Evolutionary conservation across 2,329 filamentous ascomycete genomes (phyloP).

Genomic region (Pseudogymnoascus sp.): DNA sequence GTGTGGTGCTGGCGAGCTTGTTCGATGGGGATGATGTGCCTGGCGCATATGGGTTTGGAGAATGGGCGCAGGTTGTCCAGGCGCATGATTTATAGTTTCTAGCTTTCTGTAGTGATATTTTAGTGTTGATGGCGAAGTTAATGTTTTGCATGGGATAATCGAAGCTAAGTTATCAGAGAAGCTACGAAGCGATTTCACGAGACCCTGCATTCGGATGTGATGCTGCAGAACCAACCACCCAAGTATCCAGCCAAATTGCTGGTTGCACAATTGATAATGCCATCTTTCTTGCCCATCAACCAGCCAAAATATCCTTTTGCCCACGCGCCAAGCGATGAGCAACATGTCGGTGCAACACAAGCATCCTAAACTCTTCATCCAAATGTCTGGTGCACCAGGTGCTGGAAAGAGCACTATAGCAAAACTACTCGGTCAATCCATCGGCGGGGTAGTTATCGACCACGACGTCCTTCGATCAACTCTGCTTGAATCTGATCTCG

Average conservation of each 20-base stretch:
- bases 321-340: not conserved
- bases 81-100: constrained; percentile 30
- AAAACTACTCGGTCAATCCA: constrained; percentile 22
- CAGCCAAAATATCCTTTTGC: not conserved
- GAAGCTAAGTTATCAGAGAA: not conserved
- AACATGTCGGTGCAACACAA: not conserved
- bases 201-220: not conserved
- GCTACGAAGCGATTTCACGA: not conserved
- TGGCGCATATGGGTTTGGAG: constrained; percentile 35
- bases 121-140: not conserved
- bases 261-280: not conserved
- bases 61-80: constrained; percentile 41
- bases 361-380: constrained; percentile 20
- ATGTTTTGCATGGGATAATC: not conserved
- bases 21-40: constrained; percentile 37
- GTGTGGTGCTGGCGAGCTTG: constrained; percentile 40
- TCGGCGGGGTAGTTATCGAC: constrained; percentile 30
- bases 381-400: constrained; percentile 35
- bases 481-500: constrained; percentile 25
- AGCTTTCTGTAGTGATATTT: not conserved
- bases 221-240: not conserved
- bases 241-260: not conserved
- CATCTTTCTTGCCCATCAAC: not conserved
- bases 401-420: constrained; percentile 34
- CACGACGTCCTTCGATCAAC: constrained; percentile 32